Evolutionary conservation across 805 yeast genomes (phyloP), one percentile per base, ranked within the genome.

Genomic region (Priceomyces haplophilus): DNA sequence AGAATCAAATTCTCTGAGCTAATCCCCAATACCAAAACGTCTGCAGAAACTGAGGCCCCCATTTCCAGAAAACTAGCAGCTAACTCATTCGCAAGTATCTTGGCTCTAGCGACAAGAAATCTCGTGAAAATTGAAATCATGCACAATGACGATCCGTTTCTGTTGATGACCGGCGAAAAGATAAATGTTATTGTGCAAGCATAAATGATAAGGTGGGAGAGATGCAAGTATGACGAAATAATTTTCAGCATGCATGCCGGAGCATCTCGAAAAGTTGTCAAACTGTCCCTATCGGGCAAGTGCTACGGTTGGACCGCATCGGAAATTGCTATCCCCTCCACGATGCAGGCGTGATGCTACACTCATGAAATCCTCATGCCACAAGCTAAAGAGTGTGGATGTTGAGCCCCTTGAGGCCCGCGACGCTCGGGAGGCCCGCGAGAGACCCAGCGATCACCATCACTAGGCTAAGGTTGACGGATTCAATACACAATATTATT

Each of bases 11-110:
- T 58, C 35, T 39, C 54, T 1, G 42, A 39, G 3, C 38, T 56
- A 41, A 51, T 53, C 21, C 60, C 62, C 7, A 37, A 45, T 24
- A 18, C 11, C 23, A n/a, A 21, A 5, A 40, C 18, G 17, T 16
- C 32, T 23, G 7, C 10, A 31, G 41, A 31, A 12, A 30, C 17
- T 7, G 50, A 46, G 31, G 42, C 15, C 7, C 39, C 55, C 2
- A 53, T 61, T 7, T 41, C 46, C 12, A 44, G 55, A 41, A 48
- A 47, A 23, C 47, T 61, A 23, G 69, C 61, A 6, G 61, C 60
- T 12, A 61, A 52, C 32, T 54, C 67, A 8, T 61, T 65, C 40
- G 42, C 58, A 0, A 56, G 61, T 38, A 32, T 64, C 2, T 46
- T 64, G 13, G 49, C 58, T 16, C 48, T 65, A 16, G 64, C 65